These are phyloP conservation scores for Daldinia childiae DNA, from an alignment of 495 filamentous ascomycete species.

Conservation along the genomic window DNA sequence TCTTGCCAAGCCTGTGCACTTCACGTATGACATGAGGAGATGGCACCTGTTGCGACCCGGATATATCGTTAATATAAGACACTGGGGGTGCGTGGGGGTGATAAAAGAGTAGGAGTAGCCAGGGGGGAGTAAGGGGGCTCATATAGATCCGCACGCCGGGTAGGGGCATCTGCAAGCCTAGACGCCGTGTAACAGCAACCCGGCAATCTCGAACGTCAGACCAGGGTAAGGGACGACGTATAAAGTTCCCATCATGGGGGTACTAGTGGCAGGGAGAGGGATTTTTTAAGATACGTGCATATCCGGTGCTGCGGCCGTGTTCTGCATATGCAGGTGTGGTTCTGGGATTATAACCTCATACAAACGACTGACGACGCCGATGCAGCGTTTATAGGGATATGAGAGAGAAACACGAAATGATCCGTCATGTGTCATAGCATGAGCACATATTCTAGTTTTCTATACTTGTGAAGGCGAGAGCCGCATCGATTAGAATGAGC, in stretches of 20 bases:
- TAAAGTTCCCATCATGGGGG: neutral
- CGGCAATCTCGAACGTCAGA: slow-evolving; percentile 12
- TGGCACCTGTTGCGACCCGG: slow-evolving; percentile 24
- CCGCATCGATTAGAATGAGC: neutral
- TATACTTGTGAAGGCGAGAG: neutral
- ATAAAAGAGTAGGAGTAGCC: neutral
- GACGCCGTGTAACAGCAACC: slow-evolving; percentile 26
- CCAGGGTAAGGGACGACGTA: slow-evolving; percentile 9
- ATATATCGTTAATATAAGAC: slow-evolving; percentile 18
- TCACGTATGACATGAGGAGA: slow-evolving; percentile 14
- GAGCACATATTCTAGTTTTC: slow-evolving; percentile 30
- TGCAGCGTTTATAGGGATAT: slow-evolving; percentile 2
- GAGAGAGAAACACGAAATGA: slow-evolving; percentile 21
- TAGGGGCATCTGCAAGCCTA: slow-evolving; percentile 22
- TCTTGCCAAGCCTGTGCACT: slow-evolving; percentile 1
- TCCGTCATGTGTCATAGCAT: slow-evolving; percentile 34
- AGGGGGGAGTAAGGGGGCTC: neutral
- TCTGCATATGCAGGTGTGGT: slow-evolving; percentile 32
- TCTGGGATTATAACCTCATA: slow-evolving; percentile 3
- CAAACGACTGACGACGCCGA: slow-evolving; percentile 12
- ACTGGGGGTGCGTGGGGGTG: slow-evolving; percentile 26
- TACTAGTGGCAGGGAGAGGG: neutral
- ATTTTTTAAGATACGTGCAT: slow-evolving; percentile 19
- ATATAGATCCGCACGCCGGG: slow-evolving; percentile 24
- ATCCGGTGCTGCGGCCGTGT: slow-evolving; percentile 17